Conservation (phyloP, 176 grass and related monocot species). For the Phoenix roebelenii region DNA sequence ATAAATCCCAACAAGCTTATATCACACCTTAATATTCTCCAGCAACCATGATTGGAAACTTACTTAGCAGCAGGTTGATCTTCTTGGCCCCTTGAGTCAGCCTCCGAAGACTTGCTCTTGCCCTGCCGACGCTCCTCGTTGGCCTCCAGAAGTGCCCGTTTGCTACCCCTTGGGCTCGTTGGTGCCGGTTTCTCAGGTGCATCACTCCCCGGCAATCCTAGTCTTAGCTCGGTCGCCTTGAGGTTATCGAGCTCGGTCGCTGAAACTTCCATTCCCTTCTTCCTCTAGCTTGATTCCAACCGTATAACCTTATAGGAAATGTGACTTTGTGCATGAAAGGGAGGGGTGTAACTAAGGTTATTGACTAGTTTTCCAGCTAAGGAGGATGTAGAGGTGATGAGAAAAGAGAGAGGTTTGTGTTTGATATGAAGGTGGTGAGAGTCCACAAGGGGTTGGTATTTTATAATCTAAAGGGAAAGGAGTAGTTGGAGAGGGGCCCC, state of each 20-base stretch:
- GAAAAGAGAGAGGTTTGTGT: not conserved
- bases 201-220: slow-evolving; percentile 5
- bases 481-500: not conserved
- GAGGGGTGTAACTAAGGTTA: not conserved
- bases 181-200: not conserved
- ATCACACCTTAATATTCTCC: slow-evolving; percentile 6
- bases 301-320: no score
- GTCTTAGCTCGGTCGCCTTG: slow-evolving; percentile 29
- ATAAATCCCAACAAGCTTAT: not conserved
- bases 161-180: not conserved
- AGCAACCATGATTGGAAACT: slow-evolving; percentile 7
- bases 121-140: not conserved
- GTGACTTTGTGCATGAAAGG: no score
- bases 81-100: not conserved
- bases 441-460: not conserved
- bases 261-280: slow-evolving; percentile 17
- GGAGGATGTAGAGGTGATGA: not conserved
- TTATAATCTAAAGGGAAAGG: not conserved
- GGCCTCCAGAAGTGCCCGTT: slow-evolving; percentile 4
- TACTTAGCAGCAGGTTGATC: slow-evolving; percentile 39
- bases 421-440: not conserved
- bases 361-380: not conserved
- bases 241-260: slow-evolving; percentile 19
- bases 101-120: not conserved
- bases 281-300: no score